Evolutionary conservation across 768 basidiomycete species (phyloP).

Genomic region (Kwoniella sp.): DNA sequence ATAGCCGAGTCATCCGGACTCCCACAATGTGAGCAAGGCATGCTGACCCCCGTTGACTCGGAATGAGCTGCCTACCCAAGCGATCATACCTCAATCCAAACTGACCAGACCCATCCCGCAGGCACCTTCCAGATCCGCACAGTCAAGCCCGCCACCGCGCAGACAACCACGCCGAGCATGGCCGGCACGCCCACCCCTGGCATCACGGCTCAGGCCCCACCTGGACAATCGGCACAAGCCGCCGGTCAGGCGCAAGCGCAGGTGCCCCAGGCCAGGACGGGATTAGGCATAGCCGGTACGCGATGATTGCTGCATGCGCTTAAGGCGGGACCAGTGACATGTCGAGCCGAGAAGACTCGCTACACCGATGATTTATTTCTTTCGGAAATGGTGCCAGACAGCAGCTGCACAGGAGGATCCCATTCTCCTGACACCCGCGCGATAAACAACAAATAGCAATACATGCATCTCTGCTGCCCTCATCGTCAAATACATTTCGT

Average conservation of each 20-base stretch:
- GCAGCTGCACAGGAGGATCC: too few relatives aligned
- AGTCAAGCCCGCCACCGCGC: constrained; percentile 22
- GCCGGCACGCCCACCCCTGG: too few relatives aligned
- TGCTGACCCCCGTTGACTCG: not conserved
- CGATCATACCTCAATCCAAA: not conserved
- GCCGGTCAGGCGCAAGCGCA: not conserved
- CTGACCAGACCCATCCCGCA: not conserved
- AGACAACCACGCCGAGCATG: constrained; percentile 6
- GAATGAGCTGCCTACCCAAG: not conserved
- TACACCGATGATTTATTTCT: too few relatives aligned
- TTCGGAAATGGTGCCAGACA: too few relatives aligned
- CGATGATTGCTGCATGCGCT: too few relatives aligned
- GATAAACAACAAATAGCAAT: not conserved
- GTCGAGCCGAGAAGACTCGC: too few relatives aligned
- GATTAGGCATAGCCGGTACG: constrained; percentile 3
- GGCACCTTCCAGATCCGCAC: constrained; percentile 47
- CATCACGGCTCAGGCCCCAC: too few relatives aligned
- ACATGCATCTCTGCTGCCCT: not conserved
- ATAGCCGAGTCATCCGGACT: constrained; percentile 70
- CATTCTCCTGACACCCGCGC: too few relatives aligned
- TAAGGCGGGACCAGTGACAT: too few relatives aligned
- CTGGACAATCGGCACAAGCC: too few relatives aligned
- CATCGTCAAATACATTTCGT: too few relatives aligned
- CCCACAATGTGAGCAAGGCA: constrained; percentile 67
- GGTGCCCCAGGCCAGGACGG: not conserved